phyloP scores from a whole-genome alignment of 257 asterid genomes.

The Hygrophila difformis region DNA sequence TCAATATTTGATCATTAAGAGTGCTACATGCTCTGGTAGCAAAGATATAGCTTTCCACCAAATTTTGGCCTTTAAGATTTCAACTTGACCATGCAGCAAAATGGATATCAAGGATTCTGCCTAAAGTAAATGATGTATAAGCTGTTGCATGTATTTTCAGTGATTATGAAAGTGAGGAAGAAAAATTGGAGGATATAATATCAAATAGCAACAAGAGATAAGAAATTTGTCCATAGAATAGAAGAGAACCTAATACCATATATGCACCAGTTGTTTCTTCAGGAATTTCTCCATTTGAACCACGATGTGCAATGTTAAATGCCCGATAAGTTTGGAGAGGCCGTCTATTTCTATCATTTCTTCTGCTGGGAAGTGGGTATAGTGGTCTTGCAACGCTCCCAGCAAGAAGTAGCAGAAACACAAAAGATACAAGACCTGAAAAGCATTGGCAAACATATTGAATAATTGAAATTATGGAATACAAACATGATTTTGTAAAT shows the following conservation, averaged over 20 bases:
- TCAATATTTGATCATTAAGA: too few relatives aligned
- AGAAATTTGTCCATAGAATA: not conserved
- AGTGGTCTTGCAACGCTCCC: conserved; percentile 76
- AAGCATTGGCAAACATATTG: too few relatives aligned
- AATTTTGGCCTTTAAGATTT: too few relatives aligned
- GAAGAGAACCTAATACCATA: conserved; percentile 40
- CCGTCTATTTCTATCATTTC: conserved; percentile 63
- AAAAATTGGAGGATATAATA: not conserved
- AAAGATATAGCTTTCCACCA: not conserved
- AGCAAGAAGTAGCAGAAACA: conserved; percentile 54
- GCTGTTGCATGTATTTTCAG: not conserved
- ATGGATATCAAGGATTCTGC: not conserved
- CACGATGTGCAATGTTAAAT: conserved; percentile 92
- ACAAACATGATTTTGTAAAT: too few relatives aligned
- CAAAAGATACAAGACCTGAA: conserved; percentile 52
- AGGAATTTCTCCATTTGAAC: conserved; percentile 95
- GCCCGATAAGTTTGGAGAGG: conserved; percentile 89
- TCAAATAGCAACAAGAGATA: not conserved
- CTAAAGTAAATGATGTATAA: not conserved
- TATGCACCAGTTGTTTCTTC: conserved; percentile 90
- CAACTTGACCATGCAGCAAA: not conserved
- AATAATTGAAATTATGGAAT: too few relatives aligned
- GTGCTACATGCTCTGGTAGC: too few relatives aligned
- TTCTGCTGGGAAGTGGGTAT: conserved; percentile 85
- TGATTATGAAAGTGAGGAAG: too few relatives aligned